phyloP scores from a whole-genome alignment of 2,329 filamentous ascomycete species.

The Cercospora citrullina region DNA sequence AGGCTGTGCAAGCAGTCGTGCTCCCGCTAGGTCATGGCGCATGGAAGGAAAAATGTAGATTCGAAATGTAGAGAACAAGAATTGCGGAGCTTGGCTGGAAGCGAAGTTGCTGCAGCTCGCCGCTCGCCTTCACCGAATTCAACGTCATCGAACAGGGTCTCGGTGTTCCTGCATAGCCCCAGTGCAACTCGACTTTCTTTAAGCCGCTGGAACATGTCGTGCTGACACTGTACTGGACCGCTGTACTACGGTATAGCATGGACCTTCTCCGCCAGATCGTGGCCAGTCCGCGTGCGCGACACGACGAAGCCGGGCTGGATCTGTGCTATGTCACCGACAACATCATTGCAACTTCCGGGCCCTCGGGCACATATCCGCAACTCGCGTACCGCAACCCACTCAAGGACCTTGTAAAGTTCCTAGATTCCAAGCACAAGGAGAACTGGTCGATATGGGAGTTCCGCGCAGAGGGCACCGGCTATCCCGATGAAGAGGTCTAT shows the following conservation, averaged over 20 bases:
- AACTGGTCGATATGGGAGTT: conserved; percentile 99
- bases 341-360: conserved; percentile 78
- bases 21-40: background rate
- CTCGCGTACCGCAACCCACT: conserved; percentile 92
- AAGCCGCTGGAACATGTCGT: background rate
- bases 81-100: background rate
- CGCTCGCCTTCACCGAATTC: background rate
- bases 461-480: conserved; percentile 91
- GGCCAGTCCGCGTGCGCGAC: conserved; percentile 77
- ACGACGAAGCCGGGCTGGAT: conserved; percentile 85
- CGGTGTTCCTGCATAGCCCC: background rate
- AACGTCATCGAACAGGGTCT: conserved; percentile 3
- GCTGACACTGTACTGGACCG: background rate
- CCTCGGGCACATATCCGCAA: conserved; percentile 84
- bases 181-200: background rate
- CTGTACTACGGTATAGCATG: conserved; percentile 13
- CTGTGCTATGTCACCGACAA: conserved; percentile 92
- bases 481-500: conserved; percentile 87
- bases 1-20: background rate
- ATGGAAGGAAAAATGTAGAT: background rate
- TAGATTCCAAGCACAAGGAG: conserved; percentile 78
- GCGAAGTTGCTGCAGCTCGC: background rate
- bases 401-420: conserved; percentile 79
- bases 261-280: conserved; percentile 81
- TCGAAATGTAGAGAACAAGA: background rate